Conservation (phyloP, 1,139 yeast species). For the Zygosaccharomyces pseudobailii region DNA sequence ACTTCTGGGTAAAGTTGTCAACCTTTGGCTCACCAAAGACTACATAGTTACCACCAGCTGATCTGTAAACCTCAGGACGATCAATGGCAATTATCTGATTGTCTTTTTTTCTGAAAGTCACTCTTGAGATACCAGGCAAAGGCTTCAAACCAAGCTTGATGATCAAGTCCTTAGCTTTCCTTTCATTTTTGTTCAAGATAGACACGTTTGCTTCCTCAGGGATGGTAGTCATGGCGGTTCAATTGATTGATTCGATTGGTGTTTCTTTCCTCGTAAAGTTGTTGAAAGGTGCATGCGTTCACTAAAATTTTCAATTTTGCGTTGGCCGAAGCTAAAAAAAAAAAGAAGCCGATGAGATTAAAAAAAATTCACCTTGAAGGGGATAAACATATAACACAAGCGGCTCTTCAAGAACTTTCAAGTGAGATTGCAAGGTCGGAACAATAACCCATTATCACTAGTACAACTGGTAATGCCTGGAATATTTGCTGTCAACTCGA, state of each 20-base stretch:
- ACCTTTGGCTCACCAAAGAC: slow-evolving; percentile 98
- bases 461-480: not conserved
- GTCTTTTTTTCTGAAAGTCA: slow-evolving; percentile 92
- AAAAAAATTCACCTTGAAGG: not conserved
- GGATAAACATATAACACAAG: not conserved
- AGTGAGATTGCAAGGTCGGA: too few species aligned
- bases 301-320: slow-evolving; percentile 9
- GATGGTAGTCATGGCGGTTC: slow-evolving; percentile 41
- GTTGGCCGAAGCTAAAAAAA: not conserved
- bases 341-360: not conserved
- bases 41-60: slow-evolving; percentile 90
- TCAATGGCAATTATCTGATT: slow-evolving; percentile 91
- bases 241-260: not conserved
- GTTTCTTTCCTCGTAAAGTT: not conserved
- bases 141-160: slow-evolving; percentile 87
- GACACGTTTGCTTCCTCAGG: slow-evolving; percentile 87
- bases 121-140: slow-evolving; percentile 91
- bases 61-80: slow-evolving; percentile 91
- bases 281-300: not conserved
- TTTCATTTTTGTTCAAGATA: slow-evolving; percentile 84
- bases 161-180: slow-evolving; percentile 91
- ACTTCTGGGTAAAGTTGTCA: slow-evolving; percentile 83
- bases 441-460: not conserved
- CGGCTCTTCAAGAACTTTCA: too few species aligned
- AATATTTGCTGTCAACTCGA: not conserved